phyloP scores from a whole-genome alignment of 163 green algal genomes.

The Scenedesmus sp. region DNA sequence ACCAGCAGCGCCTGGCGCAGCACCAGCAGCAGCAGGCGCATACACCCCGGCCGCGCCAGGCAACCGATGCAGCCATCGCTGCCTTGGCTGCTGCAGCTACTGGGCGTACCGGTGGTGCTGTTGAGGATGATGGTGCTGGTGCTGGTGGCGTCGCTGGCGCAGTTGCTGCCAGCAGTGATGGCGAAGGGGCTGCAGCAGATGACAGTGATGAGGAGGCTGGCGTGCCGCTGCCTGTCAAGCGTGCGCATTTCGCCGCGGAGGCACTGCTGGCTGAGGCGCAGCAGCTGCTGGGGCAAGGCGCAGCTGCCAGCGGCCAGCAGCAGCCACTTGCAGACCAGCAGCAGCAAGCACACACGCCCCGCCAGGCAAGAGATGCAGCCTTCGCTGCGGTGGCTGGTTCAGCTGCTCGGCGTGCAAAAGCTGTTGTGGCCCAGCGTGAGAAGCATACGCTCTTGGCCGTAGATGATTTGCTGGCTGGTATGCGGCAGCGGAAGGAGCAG shows the following conservation, averaged over 20 bases:
- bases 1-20: background rate
- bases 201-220: background rate
- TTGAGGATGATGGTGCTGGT: background rate
- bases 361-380: too few species aligned
- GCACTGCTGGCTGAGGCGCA: conserved; percentile 17
- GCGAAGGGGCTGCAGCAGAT: background rate
- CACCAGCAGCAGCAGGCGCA: conserved; percentile 10
- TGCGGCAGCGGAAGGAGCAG: background rate
- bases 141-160: background rate
- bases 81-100: background rate
- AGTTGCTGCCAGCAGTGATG: background rate
- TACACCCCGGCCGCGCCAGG: background rate
- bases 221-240: background rate
- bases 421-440: background rate
- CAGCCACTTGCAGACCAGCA: background rate
- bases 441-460: background rate
- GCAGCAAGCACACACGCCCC: background rate
- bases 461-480: background rate
- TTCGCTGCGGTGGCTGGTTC: too few species aligned
- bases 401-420: background rate
- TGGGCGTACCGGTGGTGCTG: background rate
- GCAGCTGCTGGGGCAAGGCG: background rate
- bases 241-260: background rate
- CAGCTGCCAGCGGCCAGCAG: background rate
- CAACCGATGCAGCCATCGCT: background rate